Evolutionary conservation across 768 basidiomycete genomes (phyloP).

Genomic region (Dioszegia aurantiaca): DNA sequence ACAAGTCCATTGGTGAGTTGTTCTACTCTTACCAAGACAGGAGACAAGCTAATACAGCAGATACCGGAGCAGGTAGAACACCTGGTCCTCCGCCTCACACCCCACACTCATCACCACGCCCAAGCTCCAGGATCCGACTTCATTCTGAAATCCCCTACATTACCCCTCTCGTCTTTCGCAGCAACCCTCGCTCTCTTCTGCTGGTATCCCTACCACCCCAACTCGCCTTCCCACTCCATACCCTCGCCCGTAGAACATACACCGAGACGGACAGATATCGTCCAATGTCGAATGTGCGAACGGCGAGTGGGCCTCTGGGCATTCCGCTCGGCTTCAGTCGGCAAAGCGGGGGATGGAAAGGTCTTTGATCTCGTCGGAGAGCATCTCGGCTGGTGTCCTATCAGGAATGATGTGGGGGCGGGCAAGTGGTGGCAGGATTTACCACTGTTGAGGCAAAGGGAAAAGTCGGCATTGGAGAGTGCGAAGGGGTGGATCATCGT

Average conservation of each 20-base stretch:
- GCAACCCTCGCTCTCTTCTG: conserved; percentile 31
- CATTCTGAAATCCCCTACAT: too few species aligned
- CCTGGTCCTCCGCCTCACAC: neutral
- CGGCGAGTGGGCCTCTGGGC: conserved; percentile 37
- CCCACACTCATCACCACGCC: neutral
- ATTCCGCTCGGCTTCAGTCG: neutral
- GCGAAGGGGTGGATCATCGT: conserved; percentile 22
- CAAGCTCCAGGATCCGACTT: neutral
- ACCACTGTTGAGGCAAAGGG: conserved; percentile 18
- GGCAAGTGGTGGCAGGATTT: conserved; percentile 27
- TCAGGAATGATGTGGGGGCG: conserved; percentile 2
- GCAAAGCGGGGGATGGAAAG: neutral
- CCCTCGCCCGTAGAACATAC: neutral
- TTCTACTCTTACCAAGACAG: neutral
- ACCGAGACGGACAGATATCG: conserved; percentile 25
- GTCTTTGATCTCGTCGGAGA: conserved; percentile 34
- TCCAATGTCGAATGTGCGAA: conserved; percentile 36
- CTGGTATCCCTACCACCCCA: conserved; percentile 38
- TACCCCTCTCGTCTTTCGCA: conserved; percentile 7
- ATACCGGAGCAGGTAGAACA: neutral
- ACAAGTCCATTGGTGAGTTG: conserved; percentile 21
- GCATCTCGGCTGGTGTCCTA: conserved; percentile 43
- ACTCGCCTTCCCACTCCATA: conserved; percentile 11
- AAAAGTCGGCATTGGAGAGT: conserved; percentile 2
- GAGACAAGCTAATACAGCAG: neutral